Conservation (phyloP, 768 basidiomycete species). For the Lactarius psammicola region DNA sequence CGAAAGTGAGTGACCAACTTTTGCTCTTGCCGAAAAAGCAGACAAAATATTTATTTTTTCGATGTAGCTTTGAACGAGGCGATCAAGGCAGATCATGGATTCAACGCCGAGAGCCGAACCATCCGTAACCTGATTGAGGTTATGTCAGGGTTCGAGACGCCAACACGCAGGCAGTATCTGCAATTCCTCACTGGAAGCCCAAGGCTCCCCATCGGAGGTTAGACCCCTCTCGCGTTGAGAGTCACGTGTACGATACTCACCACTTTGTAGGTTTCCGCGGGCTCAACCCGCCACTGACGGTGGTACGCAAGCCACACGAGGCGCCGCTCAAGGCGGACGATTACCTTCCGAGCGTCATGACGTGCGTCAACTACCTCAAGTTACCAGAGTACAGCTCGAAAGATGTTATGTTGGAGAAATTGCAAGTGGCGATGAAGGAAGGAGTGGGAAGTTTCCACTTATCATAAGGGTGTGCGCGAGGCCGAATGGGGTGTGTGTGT, state of each 20-base stretch:
- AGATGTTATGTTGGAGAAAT: constrained; percentile 77
- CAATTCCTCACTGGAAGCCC: constrained; percentile 99
- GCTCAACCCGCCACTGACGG: constrained; percentile 89
- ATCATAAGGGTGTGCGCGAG: constrained; percentile 67
- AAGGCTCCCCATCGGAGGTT: constrained; percentile 93
- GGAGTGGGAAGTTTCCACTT: constrained; percentile 97
- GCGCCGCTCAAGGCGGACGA: constrained; percentile 87
- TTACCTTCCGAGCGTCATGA: constrained; percentile 97
- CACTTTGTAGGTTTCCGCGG: constrained; percentile 78
- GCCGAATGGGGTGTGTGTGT: neutral
- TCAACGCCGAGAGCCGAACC: constrained; percentile 90
- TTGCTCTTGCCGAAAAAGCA: constrained; percentile 3
- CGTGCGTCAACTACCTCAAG: constrained; percentile 96
- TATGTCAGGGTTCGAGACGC: constrained; percentile 75
- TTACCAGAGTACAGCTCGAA: constrained; percentile 93
- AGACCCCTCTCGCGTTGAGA: constrained; percentile 34
- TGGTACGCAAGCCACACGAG: constrained; percentile 96
- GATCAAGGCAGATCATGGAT: constrained; percentile 97
- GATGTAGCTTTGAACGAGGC: constrained; percentile 77
- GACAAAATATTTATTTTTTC: constrained; percentile 17
- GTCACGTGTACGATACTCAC: constrained; percentile 7
- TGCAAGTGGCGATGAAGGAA: constrained; percentile 84
- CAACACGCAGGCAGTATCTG: constrained; percentile 80
- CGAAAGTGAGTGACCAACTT: constrained; percentile 70
- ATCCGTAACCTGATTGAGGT: constrained; percentile 86